Conservation (phyloP, 1,139 yeast genomes). For the Scheffersomyces segobiensis region DNA sequence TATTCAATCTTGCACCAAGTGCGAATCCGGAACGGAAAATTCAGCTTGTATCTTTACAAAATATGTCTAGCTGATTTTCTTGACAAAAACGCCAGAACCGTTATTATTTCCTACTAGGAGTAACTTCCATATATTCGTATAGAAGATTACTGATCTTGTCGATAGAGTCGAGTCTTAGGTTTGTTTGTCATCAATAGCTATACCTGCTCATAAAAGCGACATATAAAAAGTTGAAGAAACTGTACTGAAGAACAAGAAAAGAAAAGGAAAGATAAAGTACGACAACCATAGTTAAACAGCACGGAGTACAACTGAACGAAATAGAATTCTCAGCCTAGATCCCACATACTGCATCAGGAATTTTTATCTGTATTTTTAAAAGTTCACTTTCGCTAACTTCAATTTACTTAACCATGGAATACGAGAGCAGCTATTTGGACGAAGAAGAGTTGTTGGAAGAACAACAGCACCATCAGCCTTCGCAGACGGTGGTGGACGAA, state of each 20-base stretch:
- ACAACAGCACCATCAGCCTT: slow-evolving; percentile 7
- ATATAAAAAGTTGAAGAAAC: not conserved
- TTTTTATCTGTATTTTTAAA: too few relatives aligned
- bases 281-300: not conserved
- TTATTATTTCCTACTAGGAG: not conserved
- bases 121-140: not conserved
- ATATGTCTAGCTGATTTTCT: not conserved
- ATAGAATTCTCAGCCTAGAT: not conserved
- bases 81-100: not conserved
- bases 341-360: not conserved
- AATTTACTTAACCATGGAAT: slow-evolving; percentile 3
- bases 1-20: not conserved
- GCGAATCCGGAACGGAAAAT: not conserved
- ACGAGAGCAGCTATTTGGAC: slow-evolving; percentile 14
- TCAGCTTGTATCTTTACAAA: not conserved
- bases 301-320: not conserved
- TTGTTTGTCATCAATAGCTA: not conserved
- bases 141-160: not conserved
- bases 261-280: not conserved
- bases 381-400: not conserved
- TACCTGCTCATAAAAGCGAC: not conserved
- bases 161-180: not conserved
- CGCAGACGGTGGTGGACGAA: slow-evolving; percentile 17
- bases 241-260: too few relatives aligned
- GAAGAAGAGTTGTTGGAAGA: slow-evolving; percentile 12